Conservation (phyloP, 1,284 basidiomycete genomes). For the Naganishia sp. region DNA sequence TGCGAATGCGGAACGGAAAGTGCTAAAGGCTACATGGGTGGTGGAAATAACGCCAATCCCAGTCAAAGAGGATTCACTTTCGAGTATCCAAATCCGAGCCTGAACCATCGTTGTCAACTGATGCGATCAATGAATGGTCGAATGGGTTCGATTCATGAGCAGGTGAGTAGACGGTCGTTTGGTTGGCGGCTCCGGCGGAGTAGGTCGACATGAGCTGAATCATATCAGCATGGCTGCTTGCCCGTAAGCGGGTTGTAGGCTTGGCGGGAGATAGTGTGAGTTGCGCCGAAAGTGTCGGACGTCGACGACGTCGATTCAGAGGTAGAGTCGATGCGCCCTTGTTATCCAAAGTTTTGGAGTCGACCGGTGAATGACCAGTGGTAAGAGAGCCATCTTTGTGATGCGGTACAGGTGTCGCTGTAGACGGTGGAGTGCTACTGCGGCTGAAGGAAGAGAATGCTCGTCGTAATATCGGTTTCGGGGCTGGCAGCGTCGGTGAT, state of each 20-base stretch:
- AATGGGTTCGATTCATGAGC: conserved; percentile 28
- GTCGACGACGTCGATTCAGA: conserved; percentile 39
- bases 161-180: conserved; percentile 50
- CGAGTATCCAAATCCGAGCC: too few species aligned
- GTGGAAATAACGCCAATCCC: too few species aligned
- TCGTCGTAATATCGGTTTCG: conserved; percentile 3
- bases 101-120: not conserved
- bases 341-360: not conserved
- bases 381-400: not conserved
- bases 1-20: not conserved
- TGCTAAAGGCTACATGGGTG: not conserved
- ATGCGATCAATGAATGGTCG: not conserved
- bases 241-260: conserved; percentile 45
- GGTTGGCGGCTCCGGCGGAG: conserved; percentile 50
- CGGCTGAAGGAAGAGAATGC: conserved; percentile 21
- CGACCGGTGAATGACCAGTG: conserved; percentile 26
- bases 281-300: conserved; percentile 37
- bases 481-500: not conserved
- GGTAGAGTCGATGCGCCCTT: conserved; percentile 40
- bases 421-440: not conserved
- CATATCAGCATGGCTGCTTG: conserved; percentile 49
- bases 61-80: too few species aligned
- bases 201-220: conserved; percentile 50
- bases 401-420: not conserved
- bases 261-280: conserved; percentile 32